A percentile compares a stretch with the other conserved stretches of the same genome.
phyloP scores from a whole-genome alignment of 2,329 filamentous ascomycete genomes.

The Acrocalymma vagum region DNA sequence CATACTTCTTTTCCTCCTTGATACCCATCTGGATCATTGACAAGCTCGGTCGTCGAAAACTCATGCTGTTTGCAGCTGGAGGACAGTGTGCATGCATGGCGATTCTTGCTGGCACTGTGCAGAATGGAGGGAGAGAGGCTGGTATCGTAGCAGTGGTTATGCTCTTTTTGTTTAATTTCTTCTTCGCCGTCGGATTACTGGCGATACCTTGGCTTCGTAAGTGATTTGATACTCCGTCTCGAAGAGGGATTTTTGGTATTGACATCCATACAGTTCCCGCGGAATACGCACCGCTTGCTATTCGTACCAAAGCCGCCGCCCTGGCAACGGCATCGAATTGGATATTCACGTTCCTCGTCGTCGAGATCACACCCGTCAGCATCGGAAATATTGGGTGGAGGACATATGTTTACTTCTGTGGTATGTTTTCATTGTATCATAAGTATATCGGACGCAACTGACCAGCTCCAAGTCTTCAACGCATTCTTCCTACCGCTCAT shows the following conservation, averaged over 20 bases:
- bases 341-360: slow-evolving; percentile 15
- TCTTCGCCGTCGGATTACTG: slow-evolving; percentile 41
- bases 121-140: slow-evolving; percentile 15
- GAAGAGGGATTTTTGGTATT: too few species aligned
- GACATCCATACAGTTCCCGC: too few species aligned
- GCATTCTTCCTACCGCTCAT: slow-evolving; percentile 21
- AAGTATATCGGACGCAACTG: background rate
- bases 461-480: slow-evolving; percentile 14
- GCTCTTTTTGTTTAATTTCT: slow-evolving; percentile 50
- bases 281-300: slow-evolving; percentile 53
- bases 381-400: slow-evolving; percentile 51
- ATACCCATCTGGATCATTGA: slow-evolving; percentile 51
- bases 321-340: slow-evolving; percentile 14
- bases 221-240: too few species aligned
- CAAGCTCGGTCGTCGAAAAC: slow-evolving; percentile 36
- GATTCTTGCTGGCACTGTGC: slow-evolving; percentile 47
- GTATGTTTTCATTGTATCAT: too few species aligned
- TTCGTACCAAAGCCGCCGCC: slow-evolving; percentile 11
- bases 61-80: slow-evolving; percentile 40
- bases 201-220: slow-evolving; percentile 22
- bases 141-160: slow-evolving; percentile 56
- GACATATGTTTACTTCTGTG: slow-evolving; percentile 39
- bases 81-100: slow-evolving; percentile 54
- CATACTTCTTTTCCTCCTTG: slow-evolving; percentile 49
- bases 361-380: slow-evolving; percentile 14